Conservation (phyloP, 169 alveolate genomes). For the Pseudocohnilembus persalinus region DNA sequence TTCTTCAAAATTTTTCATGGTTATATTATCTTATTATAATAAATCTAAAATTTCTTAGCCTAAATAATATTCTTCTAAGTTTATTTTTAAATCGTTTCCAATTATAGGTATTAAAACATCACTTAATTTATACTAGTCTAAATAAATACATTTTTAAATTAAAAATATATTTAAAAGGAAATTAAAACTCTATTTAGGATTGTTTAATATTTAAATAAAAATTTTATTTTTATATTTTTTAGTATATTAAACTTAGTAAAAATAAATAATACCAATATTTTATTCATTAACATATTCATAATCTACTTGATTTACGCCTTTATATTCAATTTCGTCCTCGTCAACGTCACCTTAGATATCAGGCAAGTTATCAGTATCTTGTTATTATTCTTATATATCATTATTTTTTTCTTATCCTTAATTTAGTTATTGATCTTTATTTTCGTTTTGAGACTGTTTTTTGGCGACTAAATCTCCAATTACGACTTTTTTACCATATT, state of each 20-base stretch:
- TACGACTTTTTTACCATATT: slow-evolving; percentile 62
- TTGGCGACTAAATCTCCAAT: slow-evolving; percentile 66
- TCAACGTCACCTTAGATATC: neutral
- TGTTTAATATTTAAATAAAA: too few relatives aligned
- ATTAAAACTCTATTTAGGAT: too few relatives aligned
- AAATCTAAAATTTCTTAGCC: neutral
- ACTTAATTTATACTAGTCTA: neutral
- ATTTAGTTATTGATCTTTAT: neutral
- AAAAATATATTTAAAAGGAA: too few relatives aligned
- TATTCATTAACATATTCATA: neutral
- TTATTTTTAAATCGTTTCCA: neutral
- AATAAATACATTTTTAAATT: too few relatives aligned
- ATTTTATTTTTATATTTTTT: too few relatives aligned
- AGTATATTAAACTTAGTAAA: too few relatives aligned
- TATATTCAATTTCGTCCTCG: neutral
- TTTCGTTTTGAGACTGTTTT: neutral
- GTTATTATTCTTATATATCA: neutral
- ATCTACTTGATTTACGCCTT: neutral
- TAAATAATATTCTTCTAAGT: neutral
- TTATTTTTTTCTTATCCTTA: neutral
- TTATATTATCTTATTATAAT: neutral
- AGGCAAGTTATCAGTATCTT: neutral
- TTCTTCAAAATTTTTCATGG: too few relatives aligned
- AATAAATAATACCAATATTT: neutral
- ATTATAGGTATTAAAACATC: neutral